These are phyloP conservation scores for Coleophoma cylindrospora DNA, from an alignment of 2,329 filamentous ascomycete genomes.

Conservation along the genomic window DNA sequence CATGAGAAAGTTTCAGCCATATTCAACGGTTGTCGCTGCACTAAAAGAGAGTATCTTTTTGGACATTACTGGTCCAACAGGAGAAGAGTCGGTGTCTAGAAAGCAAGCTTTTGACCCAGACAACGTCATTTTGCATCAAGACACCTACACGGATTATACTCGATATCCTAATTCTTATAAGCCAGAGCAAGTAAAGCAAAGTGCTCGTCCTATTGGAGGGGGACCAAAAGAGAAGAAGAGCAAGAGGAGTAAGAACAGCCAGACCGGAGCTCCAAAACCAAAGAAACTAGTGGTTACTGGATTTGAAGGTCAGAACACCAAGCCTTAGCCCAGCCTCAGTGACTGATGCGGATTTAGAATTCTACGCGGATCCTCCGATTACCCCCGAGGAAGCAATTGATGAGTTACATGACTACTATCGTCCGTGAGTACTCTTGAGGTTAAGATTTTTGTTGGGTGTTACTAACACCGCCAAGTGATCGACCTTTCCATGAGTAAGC, in stretches of 20 bases:
- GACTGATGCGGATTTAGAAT: conserved; percentile 40
- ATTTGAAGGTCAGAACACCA: conserved; percentile 53
- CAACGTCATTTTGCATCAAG: neutral
- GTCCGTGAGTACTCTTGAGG: conserved; percentile 41
- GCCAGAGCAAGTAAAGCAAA: neutral
- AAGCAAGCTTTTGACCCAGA: conserved; percentile 57
- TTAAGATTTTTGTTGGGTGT: too few relatives aligned
- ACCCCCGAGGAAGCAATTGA: conserved; percentile 45
- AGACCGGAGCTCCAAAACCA: conserved; percentile 27
- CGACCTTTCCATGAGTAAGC: conserved; percentile 54
- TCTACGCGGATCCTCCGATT: conserved; percentile 73
- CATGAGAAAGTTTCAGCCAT: conserved; percentile 89
- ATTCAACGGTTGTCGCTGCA: conserved; percentile 75
- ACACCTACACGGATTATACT: conserved; percentile 30
- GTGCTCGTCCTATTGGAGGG: neutral
- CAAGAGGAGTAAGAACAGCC: conserved; percentile 37
- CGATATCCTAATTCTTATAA: neutral
- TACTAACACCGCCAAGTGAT: conserved; percentile 28
- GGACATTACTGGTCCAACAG: conserved; percentile 66
- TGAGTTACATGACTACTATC: conserved; percentile 64
- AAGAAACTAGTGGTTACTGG: conserved; percentile 44
- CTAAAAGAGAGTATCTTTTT: conserved; percentile 71
- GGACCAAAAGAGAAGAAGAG: conserved; percentile 23
- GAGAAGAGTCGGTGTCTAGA: conserved; percentile 66
- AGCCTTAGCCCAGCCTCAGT: too few relatives aligned